Conservation (phyloP, 2,329 filamentous ascomycete species). For the Decorospora gaudefroyi region DNA sequence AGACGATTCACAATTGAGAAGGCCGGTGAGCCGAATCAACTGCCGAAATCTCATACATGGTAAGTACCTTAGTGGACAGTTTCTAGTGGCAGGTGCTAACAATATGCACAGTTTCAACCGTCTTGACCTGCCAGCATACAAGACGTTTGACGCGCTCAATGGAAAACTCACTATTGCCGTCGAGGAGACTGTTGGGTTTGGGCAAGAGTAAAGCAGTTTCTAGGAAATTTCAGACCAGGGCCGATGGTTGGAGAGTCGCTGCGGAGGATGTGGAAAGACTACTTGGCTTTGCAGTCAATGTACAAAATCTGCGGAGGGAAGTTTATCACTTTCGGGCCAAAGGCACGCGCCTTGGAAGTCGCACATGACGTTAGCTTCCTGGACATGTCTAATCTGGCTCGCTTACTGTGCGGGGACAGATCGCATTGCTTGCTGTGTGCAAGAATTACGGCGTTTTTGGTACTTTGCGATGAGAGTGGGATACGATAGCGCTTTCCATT, state of each 20-base stretch:
- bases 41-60: constrained; percentile 98
- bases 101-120: constrained; percentile 79
- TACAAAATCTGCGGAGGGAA: constrained; percentile 13
- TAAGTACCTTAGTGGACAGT: constrained; percentile 56
- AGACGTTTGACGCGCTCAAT: constrained; percentile 80
- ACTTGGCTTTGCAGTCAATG: constrained; percentile 10
- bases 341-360: constrained; percentile 9
- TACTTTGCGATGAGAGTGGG: constrained; percentile 3
- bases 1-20: constrained; percentile 98
- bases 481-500: constrained; percentile 14
- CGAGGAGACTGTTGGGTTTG: constrained; percentile 98
- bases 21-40: constrained; percentile 83
- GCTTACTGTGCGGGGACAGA: constrained; percentile 11
- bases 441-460: constrained; percentile 10
- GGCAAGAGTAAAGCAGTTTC: constrained; percentile 71
- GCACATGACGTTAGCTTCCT: constrained; percentile 11
- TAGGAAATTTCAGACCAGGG: background rate
- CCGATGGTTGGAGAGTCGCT: constrained; percentile 2
- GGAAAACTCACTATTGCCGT: constrained; percentile 94
- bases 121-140: constrained; percentile 91
- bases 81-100: constrained; percentile 17
- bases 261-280: constrained; percentile 3
- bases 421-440: constrained; percentile 16
- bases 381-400: constrained; percentile 10
- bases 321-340: constrained; percentile 4